Evolutionary conservation across 306 rosid species (phyloP), one percentile per base, ranked within the genome.

Genomic region (Casuarina glauca): DNA sequence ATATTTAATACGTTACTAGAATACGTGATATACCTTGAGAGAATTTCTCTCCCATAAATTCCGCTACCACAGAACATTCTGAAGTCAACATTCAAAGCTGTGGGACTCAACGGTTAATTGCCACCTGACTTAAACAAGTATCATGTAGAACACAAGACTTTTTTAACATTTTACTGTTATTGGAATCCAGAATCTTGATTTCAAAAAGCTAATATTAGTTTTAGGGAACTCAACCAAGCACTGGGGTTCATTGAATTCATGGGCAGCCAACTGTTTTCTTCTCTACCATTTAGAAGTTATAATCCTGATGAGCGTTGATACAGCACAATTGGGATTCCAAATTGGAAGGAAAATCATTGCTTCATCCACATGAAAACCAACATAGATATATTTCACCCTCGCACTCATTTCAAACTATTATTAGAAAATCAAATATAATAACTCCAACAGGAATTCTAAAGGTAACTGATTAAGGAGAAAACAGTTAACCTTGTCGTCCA

Each of bases 401-500:
- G 11, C 11, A n/a, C 9, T 26, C 67, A 61, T 61, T 61, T 61
- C 12, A 36, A 11, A 35, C 3, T 26, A 61, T 13, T 32, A 11
- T 10, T 62, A 36, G 36, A 61, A 38, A 16, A 62, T 9, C 4
- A 26, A 36, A 11, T 13, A 62, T 4, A 11, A 13, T 62, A 36
- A 13, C 42, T 62, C 45, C 12, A 62, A 11, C 36, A 35, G 69
- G n/a, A 12, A 11, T 35, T 62, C 44, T 62, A 15, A 16, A 36
- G 15, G 8, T 36, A 62, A 62, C 36, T 35, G 36, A 38, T 10
- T 62, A 36, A 36, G 36, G 69, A 62, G 44, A 62, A 4, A 6
- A 62, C 69, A 36, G 43, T 36, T 62, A 62, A 62, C 42, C 69
- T 62, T 62, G 69, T 62, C 69, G n/a, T 10, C 69, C 69, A 62